Evolutionary conservation across 1,284 basidiomycete genomes (phyloP), one percentile per base, ranked within the genome.

Genomic region (Flammula alnicola): DNA sequence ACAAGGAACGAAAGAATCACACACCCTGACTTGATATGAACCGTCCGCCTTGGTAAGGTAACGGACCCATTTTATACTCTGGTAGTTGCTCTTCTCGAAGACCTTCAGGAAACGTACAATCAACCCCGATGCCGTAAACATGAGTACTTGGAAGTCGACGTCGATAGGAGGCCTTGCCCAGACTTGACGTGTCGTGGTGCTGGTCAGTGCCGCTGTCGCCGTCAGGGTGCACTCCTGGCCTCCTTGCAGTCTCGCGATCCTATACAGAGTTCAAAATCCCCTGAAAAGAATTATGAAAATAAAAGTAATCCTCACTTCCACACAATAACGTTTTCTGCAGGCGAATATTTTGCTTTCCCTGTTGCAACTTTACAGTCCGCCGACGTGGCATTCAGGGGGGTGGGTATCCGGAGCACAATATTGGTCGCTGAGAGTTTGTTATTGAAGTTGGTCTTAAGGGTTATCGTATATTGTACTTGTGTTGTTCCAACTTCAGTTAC

Each of bases 151-250:
- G 72, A 99, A 99, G 71, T 99, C 95, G 52, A 99, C 85, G 62
- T 97, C 93, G 63, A 99, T 98, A 5, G 97, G 97, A 8, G 97
- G 96, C 41, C 96, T 80, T 8, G 93, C 93, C 97, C 97, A 99
- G 2, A 95, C 86, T 79, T 98, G 95, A 35, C 91, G 84, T 50
- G 84, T 82, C 0, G 95, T 98, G 16, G 91, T 96, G 51, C 84
- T 84, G 1, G 94, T 92, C 43, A 98, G 75, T 29, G 84, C 81
- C 3, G 94, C 95, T 16, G 89, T 85, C 0, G 87, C 96, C 1
- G 84, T 84, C 48, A 99, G 82, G 0, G 92, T 93, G 57, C 86
- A 83, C 71, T 99, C 96, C 57, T 93, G 86, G 12, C 90, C 90
- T 37, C 97, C 97, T 71, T 98, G 95, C 57, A 99, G 79, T 49